These are phyloP conservation scores for Pseudonitzschia pungens DNA, from an alignment of 108 stramenopile genomes.

Conservation along the genomic window DNA sequence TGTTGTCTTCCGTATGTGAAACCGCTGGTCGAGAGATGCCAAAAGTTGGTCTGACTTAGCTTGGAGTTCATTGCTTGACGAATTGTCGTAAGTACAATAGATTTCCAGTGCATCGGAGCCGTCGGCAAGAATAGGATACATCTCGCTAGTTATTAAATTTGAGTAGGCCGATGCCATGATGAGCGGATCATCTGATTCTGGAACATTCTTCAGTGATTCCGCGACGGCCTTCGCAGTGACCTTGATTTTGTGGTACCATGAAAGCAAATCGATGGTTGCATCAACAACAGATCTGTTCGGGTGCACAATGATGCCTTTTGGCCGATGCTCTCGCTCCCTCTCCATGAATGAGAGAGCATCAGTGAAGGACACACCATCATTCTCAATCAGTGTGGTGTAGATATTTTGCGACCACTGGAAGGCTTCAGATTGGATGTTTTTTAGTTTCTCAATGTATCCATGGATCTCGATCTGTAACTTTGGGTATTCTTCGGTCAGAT, in stretches of 20 bases:
- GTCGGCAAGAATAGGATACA: conserved; percentile 31
- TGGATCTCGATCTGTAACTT: conserved; percentile 38
- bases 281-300: conserved; percentile 52
- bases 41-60: conserved; percentile 1
- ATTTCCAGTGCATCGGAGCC: conserved; percentile 26
- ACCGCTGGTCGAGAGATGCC: conserved; percentile 6
- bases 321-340: conserved; percentile 33
- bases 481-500: conserved; percentile 42
- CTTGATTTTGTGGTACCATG: conserved; percentile 45
- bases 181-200: neutral
- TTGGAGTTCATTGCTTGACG: neutral
- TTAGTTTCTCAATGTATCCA: conserved; percentile 33
- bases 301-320: conserved; percentile 65
- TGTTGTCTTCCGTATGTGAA: conserved; percentile 20
- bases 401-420: conserved; percentile 48
- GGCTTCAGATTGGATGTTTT: conserved; percentile 39
- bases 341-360: conserved; percentile 18
- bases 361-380: neutral
- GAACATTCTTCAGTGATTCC: neutral
- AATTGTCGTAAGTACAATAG: conserved; percentile 6
- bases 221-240: neutral
- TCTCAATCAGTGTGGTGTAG: conserved; percentile 2
- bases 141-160: neutral
- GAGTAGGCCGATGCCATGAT: neutral
- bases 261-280: conserved; percentile 47